A percentile compares a stretch with the other conserved stretches of the same genome.
phyloP scores from a whole-genome alignment of 805 yeast genomes.

The Debaryomyces tyrocola region DNA sequence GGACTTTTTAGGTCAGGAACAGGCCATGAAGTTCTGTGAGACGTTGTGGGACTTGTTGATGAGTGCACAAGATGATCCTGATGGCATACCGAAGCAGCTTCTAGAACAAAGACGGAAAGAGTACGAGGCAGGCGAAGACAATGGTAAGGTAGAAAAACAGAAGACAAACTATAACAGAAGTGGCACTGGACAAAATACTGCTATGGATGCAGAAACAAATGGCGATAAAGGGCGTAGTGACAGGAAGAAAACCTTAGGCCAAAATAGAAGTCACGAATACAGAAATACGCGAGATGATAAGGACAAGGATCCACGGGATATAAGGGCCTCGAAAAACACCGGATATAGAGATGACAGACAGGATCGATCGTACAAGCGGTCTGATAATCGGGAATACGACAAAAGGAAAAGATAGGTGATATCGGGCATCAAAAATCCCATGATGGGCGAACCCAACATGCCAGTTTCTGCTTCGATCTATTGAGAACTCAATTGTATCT shows the following conservation, averaged over 20 bases:
- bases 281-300: not conserved
- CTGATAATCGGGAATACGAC: too few species aligned
- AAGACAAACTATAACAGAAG: slow-evolving; percentile 31
- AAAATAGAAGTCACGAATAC: not conserved
- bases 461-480: too few species aligned
- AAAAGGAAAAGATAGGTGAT: too few species aligned
- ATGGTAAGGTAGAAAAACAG: slow-evolving; percentile 2
- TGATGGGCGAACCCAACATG: too few species aligned
- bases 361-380: not conserved
- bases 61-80: slow-evolving; percentile 42
- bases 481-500: too few species aligned
- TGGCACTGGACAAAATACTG: slow-evolving; percentile 6
- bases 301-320: not conserved
- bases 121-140: slow-evolving; percentile 6
- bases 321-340: not conserved
- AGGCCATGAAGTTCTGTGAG: slow-evolving; percentile 38
- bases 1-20: slow-evolving; percentile 46
- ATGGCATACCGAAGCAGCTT: slow-evolving; percentile 43
- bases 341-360: not conserved
- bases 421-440: too few species aligned
- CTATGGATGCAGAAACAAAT: not conserved
- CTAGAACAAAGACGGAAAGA: slow-evolving; percentile 6
- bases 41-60: slow-evolving; percentile 46
- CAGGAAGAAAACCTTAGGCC: not conserved
- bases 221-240: not conserved